These are phyloP conservation scores for Haberlea rhodopensis DNA, from an alignment of 257 asterid genomes.

Conservation along the genomic window DNA sequence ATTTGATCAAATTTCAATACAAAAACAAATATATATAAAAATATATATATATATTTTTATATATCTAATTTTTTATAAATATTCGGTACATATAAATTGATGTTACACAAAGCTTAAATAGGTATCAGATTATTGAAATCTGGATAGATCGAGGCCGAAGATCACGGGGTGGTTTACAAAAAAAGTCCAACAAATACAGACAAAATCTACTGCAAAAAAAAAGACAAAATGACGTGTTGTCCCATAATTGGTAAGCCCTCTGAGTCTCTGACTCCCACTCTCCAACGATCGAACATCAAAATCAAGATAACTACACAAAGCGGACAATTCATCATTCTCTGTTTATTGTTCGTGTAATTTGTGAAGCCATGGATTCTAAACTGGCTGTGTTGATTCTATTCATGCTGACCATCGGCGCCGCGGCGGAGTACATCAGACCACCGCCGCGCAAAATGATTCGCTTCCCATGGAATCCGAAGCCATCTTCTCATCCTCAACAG, in stretches of 20 bases:
- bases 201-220: too few species aligned
- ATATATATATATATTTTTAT: too few species aligned
- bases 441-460: slow-evolving; percentile 58
- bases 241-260: too few species aligned
- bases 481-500: slow-evolving; percentile 66
- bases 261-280: too few species aligned
- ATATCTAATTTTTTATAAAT: too few species aligned
- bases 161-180: not conserved
- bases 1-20: too few species aligned
- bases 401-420: slow-evolving; percentile 13
- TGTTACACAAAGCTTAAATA: too few species aligned
- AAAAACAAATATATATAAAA: too few species aligned
- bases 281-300: not conserved
- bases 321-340: not conserved
- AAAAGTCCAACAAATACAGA: not conserved
- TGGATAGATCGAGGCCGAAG: too few species aligned
- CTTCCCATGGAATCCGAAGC: slow-evolving; percentile 45
- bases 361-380: slow-evolving; percentile 26
- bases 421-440: slow-evolving; percentile 59
- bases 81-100: too few species aligned
- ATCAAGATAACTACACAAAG: not conserved
- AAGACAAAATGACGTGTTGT: not conserved
- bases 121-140: too few species aligned
- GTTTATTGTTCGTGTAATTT: not conserved
- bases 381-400: slow-evolving; percentile 11